Conservation (phyloP, 306 rosid species). For the Fragaria vesca region DNA sequence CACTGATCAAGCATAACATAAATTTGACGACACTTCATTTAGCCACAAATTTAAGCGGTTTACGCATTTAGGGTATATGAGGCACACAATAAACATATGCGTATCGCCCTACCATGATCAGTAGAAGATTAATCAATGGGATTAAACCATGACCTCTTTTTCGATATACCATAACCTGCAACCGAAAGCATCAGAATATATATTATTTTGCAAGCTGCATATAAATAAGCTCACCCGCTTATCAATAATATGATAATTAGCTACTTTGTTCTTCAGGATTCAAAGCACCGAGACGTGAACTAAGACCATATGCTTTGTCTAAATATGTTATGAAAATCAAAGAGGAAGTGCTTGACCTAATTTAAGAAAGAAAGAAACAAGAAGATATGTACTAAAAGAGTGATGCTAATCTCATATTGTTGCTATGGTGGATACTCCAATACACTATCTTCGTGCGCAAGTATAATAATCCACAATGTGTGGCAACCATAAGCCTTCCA, state of each 20-base stretch:
- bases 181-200: background rate
- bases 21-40: no score
- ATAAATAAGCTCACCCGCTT: constrained; percentile 17
- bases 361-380: background rate
- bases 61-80: no score
- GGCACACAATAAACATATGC: no score
- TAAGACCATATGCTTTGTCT: background rate
- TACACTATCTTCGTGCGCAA: background rate
- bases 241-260: background rate
- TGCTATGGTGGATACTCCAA: background rate
- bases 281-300: background rate
- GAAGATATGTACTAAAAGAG: background rate
- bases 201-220: background rate
- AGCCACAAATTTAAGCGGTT: no score
- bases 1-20: no score
- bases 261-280: background rate
- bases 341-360: background rate
- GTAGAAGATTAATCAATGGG: no score
- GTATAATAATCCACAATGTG: constrained; percentile 13
- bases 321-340: background rate
- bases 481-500: constrained; percentile 26
- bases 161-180: no score
- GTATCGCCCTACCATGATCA: no score
- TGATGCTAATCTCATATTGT: background rate
- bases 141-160: background rate